A percentile compares a stretch with the other conserved stretches of the same genome.
phyloP scores from a whole-genome alignment of 345 rosid species.

The Aethionema arabicum region DNA sequence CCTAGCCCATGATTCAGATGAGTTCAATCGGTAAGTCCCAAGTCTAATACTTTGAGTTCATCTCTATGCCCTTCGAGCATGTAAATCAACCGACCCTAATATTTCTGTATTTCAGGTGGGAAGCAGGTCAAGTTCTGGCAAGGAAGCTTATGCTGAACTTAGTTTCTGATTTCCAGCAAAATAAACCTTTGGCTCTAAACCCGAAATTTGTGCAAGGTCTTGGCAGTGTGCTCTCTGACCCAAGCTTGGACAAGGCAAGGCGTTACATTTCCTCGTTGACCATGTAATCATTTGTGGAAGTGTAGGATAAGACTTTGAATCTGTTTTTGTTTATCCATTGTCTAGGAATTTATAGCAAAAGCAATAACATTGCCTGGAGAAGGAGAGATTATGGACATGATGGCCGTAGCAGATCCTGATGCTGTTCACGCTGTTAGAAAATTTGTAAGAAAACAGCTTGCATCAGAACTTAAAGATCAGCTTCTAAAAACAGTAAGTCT shows the following conservation, averaged over 20 bases:
- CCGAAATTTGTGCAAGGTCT: conserved; percentile 78
- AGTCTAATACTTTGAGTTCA: conserved; percentile 16
- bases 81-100: conserved; percentile 16
- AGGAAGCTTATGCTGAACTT: conserved; percentile 88
- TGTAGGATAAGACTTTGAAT: neutral
- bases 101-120: conserved; percentile 66
- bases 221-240: conserved; percentile 64
- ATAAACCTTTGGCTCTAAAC: conserved; percentile 62
- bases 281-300: neutral
- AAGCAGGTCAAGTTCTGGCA: conserved; percentile 92
- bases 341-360: conserved; percentile 87
- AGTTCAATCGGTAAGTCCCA: conserved; percentile 79
- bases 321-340: conserved; percentile 14
- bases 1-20: conserved; percentile 91
- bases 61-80: conserved; percentile 10
- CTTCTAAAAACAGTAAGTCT: conserved; percentile 60
- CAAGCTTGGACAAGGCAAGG: conserved; percentile 78
- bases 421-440: conserved; percentile 91
- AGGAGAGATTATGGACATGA: conserved; percentile 99
- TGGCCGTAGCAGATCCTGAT: conserved; percentile 97
- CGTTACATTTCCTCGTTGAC: neutral
- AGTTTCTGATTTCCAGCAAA: conserved; percentile 80
- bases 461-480: conserved; percentile 78
- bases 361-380: conserved; percentile 92
- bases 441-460: conserved; percentile 87